A percentile compares a stretch with the other conserved stretches of the same genome.
phyloP scores from a whole-genome alignment of 768 basidiomycete species.

The Lanmaoa rubissima region DNA sequence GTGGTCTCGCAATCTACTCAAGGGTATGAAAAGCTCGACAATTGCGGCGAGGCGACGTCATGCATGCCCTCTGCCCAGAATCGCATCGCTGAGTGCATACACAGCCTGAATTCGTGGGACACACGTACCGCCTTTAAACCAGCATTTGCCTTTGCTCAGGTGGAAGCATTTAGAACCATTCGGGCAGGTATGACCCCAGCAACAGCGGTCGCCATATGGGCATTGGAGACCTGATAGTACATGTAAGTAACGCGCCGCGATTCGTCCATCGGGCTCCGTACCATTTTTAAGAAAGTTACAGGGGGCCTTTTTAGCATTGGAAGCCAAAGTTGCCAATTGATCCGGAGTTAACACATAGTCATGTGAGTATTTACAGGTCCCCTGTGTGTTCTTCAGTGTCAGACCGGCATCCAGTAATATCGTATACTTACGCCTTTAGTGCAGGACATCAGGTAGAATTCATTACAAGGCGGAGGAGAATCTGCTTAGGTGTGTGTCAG shows the following conservation, averaged over 20 bases:
- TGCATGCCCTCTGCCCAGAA: slow-evolving; percentile 42
- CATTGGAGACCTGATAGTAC: slow-evolving; percentile 56
- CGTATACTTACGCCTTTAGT: slow-evolving; percentile 62
- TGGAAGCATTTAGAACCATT: slow-evolving; percentile 70
- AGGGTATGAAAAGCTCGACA: slow-evolving; percentile 24
- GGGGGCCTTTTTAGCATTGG: slow-evolving; percentile 81
- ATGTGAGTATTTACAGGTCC: slow-evolving; percentile 81
- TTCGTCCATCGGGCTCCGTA: slow-evolving; percentile 22
- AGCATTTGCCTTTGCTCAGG: slow-evolving; percentile 77
- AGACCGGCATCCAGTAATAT: slow-evolving; percentile 1
- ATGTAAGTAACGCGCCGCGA: slow-evolving; percentile 1
- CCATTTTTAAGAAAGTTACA: slow-evolving; percentile 85
- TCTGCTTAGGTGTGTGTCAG: slow-evolving; percentile 42
- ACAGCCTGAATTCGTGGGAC: neutral
- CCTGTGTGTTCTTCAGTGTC: slow-evolving; percentile 35
- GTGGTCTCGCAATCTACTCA: slow-evolving; percentile 2
- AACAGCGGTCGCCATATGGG: slow-evolving; percentile 73
- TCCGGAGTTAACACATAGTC: slow-evolving; percentile 71
- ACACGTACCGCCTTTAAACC: slow-evolving; percentile 73
- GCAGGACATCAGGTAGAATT: slow-evolving; percentile 80
- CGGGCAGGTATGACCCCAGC: slow-evolving; percentile 84
- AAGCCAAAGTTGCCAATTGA: slow-evolving; percentile 66
- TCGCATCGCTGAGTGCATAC: slow-evolving; percentile 1
- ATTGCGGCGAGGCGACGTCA: slow-evolving; percentile 16
- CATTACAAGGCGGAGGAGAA: slow-evolving; percentile 82